Percentiles rank a stretch among this genome's conserved stretches.
These are phyloP conservation scores for Nemania diffusa DNA, from an alignment of 2,329 filamentous ascomycete species.

Conservation along the genomic window DNA sequence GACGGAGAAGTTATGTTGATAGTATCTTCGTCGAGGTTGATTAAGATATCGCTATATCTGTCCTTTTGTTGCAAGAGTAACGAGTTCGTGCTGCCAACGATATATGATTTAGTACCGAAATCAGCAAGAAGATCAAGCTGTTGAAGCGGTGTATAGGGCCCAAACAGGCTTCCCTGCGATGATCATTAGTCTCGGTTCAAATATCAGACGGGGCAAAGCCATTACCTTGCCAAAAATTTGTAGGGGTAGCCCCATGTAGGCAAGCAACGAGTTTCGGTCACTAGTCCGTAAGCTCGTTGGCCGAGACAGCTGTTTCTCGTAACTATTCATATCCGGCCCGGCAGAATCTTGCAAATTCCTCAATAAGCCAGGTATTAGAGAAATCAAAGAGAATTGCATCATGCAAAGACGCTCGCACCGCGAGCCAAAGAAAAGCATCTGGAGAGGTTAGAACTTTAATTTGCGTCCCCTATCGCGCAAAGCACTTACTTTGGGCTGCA, in stretches of 20 bases:
- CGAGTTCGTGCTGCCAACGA: conserved; percentile 97
- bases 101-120: conserved; percentile 94
- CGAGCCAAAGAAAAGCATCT: conserved; percentile 99
- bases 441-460: conserved; percentile 17
- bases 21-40: conserved; percentile 91
- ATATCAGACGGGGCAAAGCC: background rate
- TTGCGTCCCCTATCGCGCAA: background rate
- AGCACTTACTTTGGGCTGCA: conserved; percentile 85
- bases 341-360: conserved; percentile 94
- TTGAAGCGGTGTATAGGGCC: conserved; percentile 95
- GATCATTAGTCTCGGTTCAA: conserved; percentile 20
- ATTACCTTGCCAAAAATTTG: conserved; percentile 91
- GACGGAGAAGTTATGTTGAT: conserved; percentile 86
- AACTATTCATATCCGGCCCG: conserved; percentile 88
- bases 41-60: conserved; percentile 93
- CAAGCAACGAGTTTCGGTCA: conserved; percentile 86
- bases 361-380: conserved; percentile 91
- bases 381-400: conserved; percentile 97
- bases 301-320: conserved; percentile 78
- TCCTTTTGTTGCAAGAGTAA: conserved; percentile 93
- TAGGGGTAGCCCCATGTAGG: conserved; percentile 93
- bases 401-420: conserved; percentile 95
- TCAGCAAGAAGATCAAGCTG: conserved; percentile 95
- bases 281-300: conserved; percentile 90
- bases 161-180: conserved; percentile 85